Percentiles rank a stretch among this genome's conserved stretches.
Conservation (phyloP, 2,329 filamentous ascomycete species). For the Penicillium vulpinum region DNA sequence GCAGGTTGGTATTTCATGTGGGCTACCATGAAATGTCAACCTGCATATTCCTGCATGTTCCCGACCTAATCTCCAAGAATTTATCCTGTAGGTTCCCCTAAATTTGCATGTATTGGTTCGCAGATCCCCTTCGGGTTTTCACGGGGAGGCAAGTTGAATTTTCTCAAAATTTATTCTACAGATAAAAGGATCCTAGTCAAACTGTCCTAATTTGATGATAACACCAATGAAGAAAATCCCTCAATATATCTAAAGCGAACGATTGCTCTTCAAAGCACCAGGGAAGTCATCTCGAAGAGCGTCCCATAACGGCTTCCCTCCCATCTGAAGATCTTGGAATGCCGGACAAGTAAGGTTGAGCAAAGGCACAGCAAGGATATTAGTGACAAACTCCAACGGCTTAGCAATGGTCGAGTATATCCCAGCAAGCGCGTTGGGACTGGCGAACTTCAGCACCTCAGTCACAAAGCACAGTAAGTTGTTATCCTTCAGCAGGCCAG, state of each 20-base stretch:
- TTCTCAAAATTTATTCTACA: neutral
- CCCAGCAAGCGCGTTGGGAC: constrained; percentile 33
- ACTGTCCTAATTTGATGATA: neutral
- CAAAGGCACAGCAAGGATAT: constrained; percentile 31
- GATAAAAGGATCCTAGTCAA: neutral
- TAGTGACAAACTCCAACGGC: constrained; percentile 31
- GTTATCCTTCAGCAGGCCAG: constrained; percentile 41
- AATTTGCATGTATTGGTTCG: too few species aligned
- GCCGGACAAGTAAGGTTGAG: constrained; percentile 34
- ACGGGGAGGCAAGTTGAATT: neutral
- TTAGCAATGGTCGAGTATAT: constrained; percentile 32
- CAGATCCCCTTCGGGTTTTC: neutral
- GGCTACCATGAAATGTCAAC: neutral
- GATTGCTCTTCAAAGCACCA: constrained; percentile 27
- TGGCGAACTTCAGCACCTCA: constrained; percentile 35
- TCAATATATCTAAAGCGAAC: constrained; percentile 12
- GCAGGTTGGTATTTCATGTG: too few species aligned
- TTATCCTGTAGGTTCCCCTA: too few species aligned
- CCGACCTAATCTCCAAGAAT: neutral
- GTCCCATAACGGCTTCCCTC: constrained; percentile 34
- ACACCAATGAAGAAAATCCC: neutral
- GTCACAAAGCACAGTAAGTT: constrained; percentile 44
- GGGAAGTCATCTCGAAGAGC: constrained; percentile 31
- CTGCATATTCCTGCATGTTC: neutral
- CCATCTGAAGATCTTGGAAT: constrained; percentile 33